Evolutionary conservation across 129 eudicot species (phyloP), one percentile per base, ranked within the genome.

Genomic region (Pseudognaphalium luteoalbum): DNA sequence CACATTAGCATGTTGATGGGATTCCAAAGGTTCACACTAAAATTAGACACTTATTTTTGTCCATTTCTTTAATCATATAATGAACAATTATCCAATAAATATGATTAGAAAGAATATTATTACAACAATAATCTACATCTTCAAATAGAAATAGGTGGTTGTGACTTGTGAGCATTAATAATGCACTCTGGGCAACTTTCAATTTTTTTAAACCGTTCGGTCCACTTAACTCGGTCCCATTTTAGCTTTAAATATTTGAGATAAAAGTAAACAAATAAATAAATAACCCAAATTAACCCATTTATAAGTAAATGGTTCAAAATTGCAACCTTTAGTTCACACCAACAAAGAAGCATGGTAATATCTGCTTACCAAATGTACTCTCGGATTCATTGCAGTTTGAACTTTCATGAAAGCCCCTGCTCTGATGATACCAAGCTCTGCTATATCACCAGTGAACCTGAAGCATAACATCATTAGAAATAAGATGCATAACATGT

Each of bases 381-480:
- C 88, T 54, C 97, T 92, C 3, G 97, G 89, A 77, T 73, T 81
- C 76, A 91, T 58, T 68, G 81, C 86, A 21, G 88, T 90, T 86
- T 88, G 83, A 85, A 93, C 89, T 83, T 87, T 90, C 92, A 85
- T 90, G 54, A 65, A 79, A 77, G 67, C 71, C 63, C 98, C 98
- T 67, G 81, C 87, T 78, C 98, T 85, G 57, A 93, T 93, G 74
- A 93, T 88, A 63, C 97, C 98, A 75, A 93, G 78, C 84, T 90
- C 96, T 71, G 92, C 91, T 79, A 82, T 66, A 79, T 93, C 98
- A 66, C 98, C 96, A 16, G 97, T 73, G 78, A 93, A 93, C 80
- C 98, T 93, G 91, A 78, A 72, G 67, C 61, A 82, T 57, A 71
- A 12, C 68, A 32, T 30, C 72, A 20, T 65, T 65, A 56, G 19